Evolutionary conservation across 2,329 filamentous ascomycete species (phyloP).

Genomic region (Acephala macrosclerotiorum): DNA sequence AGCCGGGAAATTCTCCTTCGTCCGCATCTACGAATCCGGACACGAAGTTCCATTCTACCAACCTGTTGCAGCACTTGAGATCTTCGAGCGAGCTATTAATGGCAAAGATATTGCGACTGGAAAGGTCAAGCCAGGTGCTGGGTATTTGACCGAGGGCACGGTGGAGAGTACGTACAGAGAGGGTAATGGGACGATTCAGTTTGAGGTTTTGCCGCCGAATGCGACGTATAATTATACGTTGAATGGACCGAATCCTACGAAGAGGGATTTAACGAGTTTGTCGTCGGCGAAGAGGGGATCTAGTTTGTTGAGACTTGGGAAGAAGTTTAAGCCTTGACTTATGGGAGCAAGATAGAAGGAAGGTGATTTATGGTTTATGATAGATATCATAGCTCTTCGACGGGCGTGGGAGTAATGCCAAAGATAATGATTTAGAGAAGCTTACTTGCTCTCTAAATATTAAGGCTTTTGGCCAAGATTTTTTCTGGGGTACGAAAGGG

Average conservation of each 20-base stretch:
- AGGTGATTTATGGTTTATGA: conserved; percentile 4
- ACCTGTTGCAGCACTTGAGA: conserved; percentile 56
- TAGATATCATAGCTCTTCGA: neutral
- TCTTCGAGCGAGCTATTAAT: conserved; percentile 58
- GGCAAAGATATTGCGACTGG: conserved; percentile 58
- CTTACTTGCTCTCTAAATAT: neutral
- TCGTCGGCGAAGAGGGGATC: conserved; percentile 17
- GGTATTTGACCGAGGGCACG: conserved; percentile 34
- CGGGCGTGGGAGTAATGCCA: neutral
- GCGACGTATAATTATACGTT: conserved; percentile 57
- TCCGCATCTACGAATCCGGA: conserved; percentile 67
- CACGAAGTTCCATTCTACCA: conserved; percentile 64
- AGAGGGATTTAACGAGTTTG: conserved; percentile 11
- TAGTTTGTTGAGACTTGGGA: conserved; percentile 17
- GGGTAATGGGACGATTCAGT: conserved; percentile 49
- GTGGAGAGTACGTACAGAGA: conserved; percentile 37
- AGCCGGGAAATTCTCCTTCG: conserved; percentile 74
- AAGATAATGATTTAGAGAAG: neutral
- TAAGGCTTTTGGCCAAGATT: neutral
- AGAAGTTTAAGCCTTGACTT: conserved; percentile 27
- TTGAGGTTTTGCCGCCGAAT: conserved; percentile 48
- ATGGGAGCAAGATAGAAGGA: neutral
- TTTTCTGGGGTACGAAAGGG: too few relatives aligned
- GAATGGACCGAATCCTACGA: conserved; percentile 47
- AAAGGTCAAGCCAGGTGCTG: conserved; percentile 54